Base-by-base conservation (phyloP, 2,329 filamentous ascomycete genomes). In the Stagonosporopsis vannaccii region DNA sequence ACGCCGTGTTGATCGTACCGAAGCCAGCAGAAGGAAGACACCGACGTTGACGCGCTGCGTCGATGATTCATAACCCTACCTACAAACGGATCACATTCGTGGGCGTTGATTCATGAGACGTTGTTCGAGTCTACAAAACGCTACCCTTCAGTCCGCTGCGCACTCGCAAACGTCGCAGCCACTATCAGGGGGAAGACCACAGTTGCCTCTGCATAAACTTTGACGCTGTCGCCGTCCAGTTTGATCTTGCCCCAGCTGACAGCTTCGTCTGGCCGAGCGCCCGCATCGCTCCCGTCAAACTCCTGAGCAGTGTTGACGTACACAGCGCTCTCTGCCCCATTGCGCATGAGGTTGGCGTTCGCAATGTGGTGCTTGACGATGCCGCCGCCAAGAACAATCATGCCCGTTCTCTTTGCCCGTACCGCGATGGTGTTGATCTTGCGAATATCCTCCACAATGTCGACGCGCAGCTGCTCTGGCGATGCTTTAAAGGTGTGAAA, bases 181-280 rank as follows among this genome's bases (percentile, higher is more conserved):
- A 89, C 86, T 59, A 90, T 87, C 59, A 90, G 75, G 7, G 87
- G 87, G 67, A 89, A 89, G 15, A 83, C 87, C 15, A 89, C 79
- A 0, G 87, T 89, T 2, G 87, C 87, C 73, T 90, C 87, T 15
- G 85, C 86, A 67, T 87, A 88, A 5, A 88, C 84, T 87, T 98
- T 99, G 53, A 98, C 93, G 67, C 88, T 90, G 61, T 95, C 89
- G 1, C 90, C 95, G 48, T 89, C 90, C 37, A 88, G 82, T 77
- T 96, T 97, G 77, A 99, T 97, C 82, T 99, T 99, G 3, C 95
- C 95, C 95, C 95, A 99, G 60, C 93, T 97, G 15, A 99, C 91
- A 5, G 95, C 95, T 79, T 99, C 95, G 70, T 99, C 95, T 4
- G 95, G 95, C 51, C 95, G 83, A 3, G 95, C 95, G 1, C 95